Base-by-base conservation (phyloP, 192 early-diverging fungal species). In the Entomortierella lignicola region DNA sequence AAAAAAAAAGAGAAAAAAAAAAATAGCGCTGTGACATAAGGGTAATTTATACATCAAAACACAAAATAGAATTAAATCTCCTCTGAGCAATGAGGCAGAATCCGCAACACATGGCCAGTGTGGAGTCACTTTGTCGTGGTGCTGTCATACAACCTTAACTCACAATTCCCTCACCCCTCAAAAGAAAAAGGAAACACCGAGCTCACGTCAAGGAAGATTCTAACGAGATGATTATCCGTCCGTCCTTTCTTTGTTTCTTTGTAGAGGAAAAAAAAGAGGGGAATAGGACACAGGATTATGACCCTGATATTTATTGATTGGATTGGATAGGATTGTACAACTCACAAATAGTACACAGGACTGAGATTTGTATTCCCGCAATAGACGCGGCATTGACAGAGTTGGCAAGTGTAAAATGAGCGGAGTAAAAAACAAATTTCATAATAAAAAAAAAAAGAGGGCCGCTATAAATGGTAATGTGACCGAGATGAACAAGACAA, bases 181-280 rank as follows among this genome's bases (percentile, higher is more conserved):
- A n/a, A n/a, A n/a, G n/a, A n/a, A n/a, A n/a, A n/a, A n/a, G n/a
- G n/a, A n/a, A n/a, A n/a, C n/a, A n/a, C n/a, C n/a, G n/a, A n/a
- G n/a, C n/a, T n/a, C n/a, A n/a, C n/a, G n/a, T n/a, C n/a, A n/a
- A n/a, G n/a, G n/a, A n/a, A n/a, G n/a, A n/a, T n/a, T n/a, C n/a
- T n/a, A n/a, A n/a, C n/a, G n/a, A n/a, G n/a, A n/a, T n/a, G n/a
- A n/a, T n/a, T n/a, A n/a, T n/a, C n/a, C n/a, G n/a, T n/a, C n/a
- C n/a, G n/a, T n/a, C n/a, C n/a, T n/a, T n/a, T n/a, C n/a, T n/a
- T n/a, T n/a, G n/a, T n/a, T n/a, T n/a, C n/a, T n/a, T n/a, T 47
- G 44, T 47, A 4, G 34, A 65, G 32, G 41, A 65, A 37, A 54
- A 2, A 41, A 65, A 53, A 48, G 25, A 65, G 37, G 12, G 30